Evolutionary conservation across 2,329 filamentous ascomycete genomes (phyloP).

Genomic region (Sporothrix euskadiensis): DNA sequence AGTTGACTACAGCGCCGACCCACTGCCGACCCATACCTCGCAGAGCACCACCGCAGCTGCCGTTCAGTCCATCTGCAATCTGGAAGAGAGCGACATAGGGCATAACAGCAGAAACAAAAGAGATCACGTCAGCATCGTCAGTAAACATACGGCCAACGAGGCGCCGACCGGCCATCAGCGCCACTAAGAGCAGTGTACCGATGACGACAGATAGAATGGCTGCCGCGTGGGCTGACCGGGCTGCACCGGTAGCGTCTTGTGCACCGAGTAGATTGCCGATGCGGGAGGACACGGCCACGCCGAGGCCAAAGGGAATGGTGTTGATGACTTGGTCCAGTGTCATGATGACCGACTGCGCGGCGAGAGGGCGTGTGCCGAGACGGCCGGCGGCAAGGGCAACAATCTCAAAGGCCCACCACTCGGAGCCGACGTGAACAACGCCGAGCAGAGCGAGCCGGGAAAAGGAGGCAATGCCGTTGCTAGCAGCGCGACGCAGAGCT

Average conservation of each 20-base stretch:
- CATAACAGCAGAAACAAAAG: constrained; percentile 73
- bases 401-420: constrained; percentile 95
- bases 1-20: constrained; percentile 78
- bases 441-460: constrained; percentile 73
- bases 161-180: constrained; percentile 67
- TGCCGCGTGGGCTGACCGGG: constrained; percentile 71
- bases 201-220: constrained; percentile 71
- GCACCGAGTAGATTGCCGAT: constrained; percentile 80
- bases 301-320: constrained; percentile 83
- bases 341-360: constrained; percentile 87
- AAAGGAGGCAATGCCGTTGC: constrained; percentile 65
- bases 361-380: constrained; percentile 75
- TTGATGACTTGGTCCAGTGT: constrained; percentile 82
- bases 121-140: constrained; percentile 69
- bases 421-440: constrained; percentile 80
- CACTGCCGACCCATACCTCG: constrained; percentile 85
- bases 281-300: constrained; percentile 75
- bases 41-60: constrained; percentile 77
- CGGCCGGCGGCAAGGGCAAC: constrained; percentile 79
- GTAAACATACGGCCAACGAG: constrained; percentile 77
- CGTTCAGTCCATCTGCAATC: constrained; percentile 84
- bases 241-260: constrained; percentile 63
- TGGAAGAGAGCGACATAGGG: constrained; percentile 88
- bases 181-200: constrained; percentile 60
- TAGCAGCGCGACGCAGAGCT: constrained; percentile 60